Evolutionary conservation across 805 yeast genomes (phyloP), one percentile per base, ranked within the genome.

Genomic region (Wickerhamomyces alni): DNA sequence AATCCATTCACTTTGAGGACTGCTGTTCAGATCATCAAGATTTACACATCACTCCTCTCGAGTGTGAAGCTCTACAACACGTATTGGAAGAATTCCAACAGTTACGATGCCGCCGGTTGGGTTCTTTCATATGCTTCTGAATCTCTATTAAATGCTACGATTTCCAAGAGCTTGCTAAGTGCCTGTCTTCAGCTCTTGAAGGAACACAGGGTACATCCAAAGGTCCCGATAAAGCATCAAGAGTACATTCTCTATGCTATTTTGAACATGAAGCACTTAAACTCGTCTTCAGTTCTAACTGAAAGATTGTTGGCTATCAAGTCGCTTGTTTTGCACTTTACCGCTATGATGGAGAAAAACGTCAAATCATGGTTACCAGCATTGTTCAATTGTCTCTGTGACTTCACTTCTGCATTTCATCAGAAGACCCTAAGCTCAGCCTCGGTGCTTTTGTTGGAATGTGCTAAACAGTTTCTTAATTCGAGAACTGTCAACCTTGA

Each of bases 331-430:
- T 10, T 33, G 2, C 38, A 44, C 19, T 42, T 41, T 35, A 26
- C 58, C 2, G 12, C 42, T 8, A 46, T 55, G 48, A 55, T 55
- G 60, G 58, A 52, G 33, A 55, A 52, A 33, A 51, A 54, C 27
- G 47, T 47, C 13, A 51, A 52, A 29, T 34, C 36, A 13, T 55
- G 60, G 60, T 7, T 52, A 3, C 37, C 44, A 1, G 43, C 43
- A 16, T 17, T 51, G 2, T 39, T 50, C 37, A 51, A 50, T 24
- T 40, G 46, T 24, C 27, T 50, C 5, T 50, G 54, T 45, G 56
- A 50, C 19, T 43, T 38, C 12, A 17, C 42, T 8, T 37, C 46
- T 2, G 41, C 44, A 22, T 11, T 37, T 3, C 33, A 27, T 25
- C 16, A 36, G 19, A 54, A 55, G 30, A 40, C 32, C 5, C 32